These are phyloP conservation scores for Ganoderma sinense DNA, from an alignment of 1,284 basidiomycete genomes.

Conservation along the genomic window DNA sequence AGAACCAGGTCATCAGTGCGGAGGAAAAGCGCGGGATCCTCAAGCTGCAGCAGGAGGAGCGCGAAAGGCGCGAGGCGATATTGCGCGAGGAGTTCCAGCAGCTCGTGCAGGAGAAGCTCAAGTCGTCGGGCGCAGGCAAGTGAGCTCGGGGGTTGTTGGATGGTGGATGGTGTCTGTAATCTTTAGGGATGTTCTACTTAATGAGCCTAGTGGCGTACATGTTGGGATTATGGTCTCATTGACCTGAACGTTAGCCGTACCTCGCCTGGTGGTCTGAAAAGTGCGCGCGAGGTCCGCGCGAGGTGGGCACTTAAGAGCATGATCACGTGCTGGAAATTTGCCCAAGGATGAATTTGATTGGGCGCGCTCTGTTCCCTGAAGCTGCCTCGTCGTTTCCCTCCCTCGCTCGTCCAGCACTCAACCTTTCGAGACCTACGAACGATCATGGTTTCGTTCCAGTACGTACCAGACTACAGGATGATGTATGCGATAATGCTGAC, in stretches of 20 bases:
- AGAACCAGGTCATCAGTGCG: constrained; percentile 98
- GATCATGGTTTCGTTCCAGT: constrained; percentile 64
- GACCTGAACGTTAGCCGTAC: not conserved
- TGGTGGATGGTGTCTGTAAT: not conserved
- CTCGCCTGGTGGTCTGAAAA: not conserved
- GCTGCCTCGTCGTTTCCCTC: constrained; percentile 6
- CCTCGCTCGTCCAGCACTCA: not conserved
- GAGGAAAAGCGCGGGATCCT: constrained; percentile 96
- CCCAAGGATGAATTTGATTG: constrained; percentile 21
- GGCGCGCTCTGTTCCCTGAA: not conserved
- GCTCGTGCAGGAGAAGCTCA: constrained; percentile 79
- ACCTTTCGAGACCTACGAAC: not conserved
- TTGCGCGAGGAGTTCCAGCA: constrained; percentile 81
- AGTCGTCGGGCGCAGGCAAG: constrained; percentile 41
- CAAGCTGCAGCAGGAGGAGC: constrained; percentile 93
- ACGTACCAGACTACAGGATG: constrained; percentile 29
- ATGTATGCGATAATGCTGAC: not conserved
- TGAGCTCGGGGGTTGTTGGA: constrained; percentile 13
- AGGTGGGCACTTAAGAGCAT: not conserved
- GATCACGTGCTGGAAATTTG: constrained; percentile 33
- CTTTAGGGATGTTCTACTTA: not conserved
- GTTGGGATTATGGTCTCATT: not conserved
- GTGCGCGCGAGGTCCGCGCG: no score
- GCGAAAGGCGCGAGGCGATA: constrained; percentile 87
- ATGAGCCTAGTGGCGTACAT: not conserved